Base-by-base conservation (phyloP, 192 early-diverging fungal species). In the Backusella australiensis region DNA sequence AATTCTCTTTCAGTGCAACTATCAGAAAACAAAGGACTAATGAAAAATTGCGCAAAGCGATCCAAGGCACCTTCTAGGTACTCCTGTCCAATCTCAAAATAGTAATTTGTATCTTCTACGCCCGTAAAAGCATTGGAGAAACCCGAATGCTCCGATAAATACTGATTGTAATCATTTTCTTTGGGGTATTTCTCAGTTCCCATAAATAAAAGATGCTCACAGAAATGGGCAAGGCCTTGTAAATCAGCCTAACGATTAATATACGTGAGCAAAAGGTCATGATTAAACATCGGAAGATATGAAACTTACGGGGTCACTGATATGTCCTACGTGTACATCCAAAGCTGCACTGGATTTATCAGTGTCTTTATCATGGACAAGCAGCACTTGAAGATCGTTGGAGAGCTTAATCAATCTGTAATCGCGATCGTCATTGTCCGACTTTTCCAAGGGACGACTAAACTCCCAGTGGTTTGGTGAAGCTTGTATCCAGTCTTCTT, bases 1-100 rank as follows among this genome's bases (percentile, higher is more conserved):
- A 98, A 83, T 84, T 99, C 98, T 66, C 97, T 90, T 53, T 99
- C 98, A 14, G 93, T 96, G 80, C 95, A 96, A 69, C 88, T 89
- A 21, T 91, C 90, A 34, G 89, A 87, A 83, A 98, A 98, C 65
- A 97, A 89, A 41, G 98, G 97, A 32, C 87, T 85, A 38, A 96
- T 95, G 77, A 99, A 99, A 81, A 98, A 99, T 80, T 97, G 93
- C 11, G 95, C 89, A 78, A 96, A 96, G 39, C 86, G 83, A 76
- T 90, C 90, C 35, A 91, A 71, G 29, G 90, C 86, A 19, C 86
- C 86, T 67, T 90, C 86, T 65, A 92, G 75, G 69, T 85, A 73
- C 35, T 84, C 84, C 67, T 90, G 86, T 19, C 83, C 86, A 19
- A 95, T 92, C 52, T 94, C 92, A 87, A 95, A 96, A 79, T 93